Evolutionary conservation across 2,329 filamentous ascomycete genomes (phyloP).

Genomic region (Scorias spongiosa): DNA sequence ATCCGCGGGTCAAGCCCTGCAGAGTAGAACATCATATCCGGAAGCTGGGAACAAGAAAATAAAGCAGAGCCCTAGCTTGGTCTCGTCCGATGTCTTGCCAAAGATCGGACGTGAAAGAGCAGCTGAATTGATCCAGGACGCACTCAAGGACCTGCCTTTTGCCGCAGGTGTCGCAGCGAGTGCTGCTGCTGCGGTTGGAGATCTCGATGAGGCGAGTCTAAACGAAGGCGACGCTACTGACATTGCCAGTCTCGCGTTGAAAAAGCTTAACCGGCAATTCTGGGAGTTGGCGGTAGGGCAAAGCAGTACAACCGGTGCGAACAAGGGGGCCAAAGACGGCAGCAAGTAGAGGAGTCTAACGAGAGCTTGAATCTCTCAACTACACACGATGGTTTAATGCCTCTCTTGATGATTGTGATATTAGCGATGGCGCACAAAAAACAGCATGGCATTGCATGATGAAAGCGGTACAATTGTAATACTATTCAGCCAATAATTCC

Average conservation of each 20-base stretch:
- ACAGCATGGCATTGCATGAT: too few relatives aligned
- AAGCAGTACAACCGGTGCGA: neutral
- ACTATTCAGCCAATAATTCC: too few relatives aligned
- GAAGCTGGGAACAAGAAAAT: neutral
- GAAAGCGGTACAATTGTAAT: too few relatives aligned
- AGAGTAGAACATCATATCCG: neutral
- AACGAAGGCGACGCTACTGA: neutral
- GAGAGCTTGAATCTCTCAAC: neutral
- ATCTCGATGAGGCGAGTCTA: neutral
- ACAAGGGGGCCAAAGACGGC: neutral
- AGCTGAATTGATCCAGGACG: slow-evolving; percentile 32
- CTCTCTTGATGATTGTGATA: too few relatives aligned
- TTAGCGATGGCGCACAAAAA: too few relatives aligned
- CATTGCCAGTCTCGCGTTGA: neutral
- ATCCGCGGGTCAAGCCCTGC: slow-evolving; percentile 3
- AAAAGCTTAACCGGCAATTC: neutral
- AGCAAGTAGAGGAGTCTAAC: neutral
- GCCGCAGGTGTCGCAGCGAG: neutral
- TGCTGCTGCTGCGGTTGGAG: neutral
- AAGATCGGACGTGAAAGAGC: slow-evolving; percentile 25
- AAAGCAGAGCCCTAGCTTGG: neutral
- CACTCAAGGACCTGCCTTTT: slow-evolving; percentile 28
- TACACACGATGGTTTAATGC: too few relatives aligned
- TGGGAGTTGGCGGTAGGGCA: neutral
- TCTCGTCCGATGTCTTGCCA: slow-evolving; percentile 5